A percentile compares a stretch with the other conserved stretches of the same genome.
Evolutionary conservation across 2,329 filamentous ascomycete species (phyloP).

Genomic region (Trichoderma hamatum): DNA sequence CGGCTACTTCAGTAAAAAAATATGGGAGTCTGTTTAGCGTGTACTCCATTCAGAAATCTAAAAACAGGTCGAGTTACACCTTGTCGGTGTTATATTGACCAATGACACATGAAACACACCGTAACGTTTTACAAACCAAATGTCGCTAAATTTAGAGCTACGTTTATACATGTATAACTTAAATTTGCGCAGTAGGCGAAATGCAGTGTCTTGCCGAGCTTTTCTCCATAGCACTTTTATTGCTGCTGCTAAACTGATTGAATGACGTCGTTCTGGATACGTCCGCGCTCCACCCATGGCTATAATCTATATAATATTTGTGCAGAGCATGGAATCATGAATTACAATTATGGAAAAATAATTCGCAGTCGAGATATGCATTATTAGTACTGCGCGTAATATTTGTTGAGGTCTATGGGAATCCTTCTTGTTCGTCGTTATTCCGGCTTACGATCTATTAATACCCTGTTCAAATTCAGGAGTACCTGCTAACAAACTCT

Average conservation of each 20-base stretch:
- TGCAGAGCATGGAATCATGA: background rate
- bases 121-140: conserved; percentile 1
- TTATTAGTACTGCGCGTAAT: background rate
- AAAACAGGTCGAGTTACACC: background rate
- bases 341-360: background rate
- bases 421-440: background rate
- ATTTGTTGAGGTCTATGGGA: background rate
- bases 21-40: background rate
- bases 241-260: background rate
- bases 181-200: background rate
- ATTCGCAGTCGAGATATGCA: background rate
- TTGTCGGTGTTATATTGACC: background rate
- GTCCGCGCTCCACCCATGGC: background rate
- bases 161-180: background rate
- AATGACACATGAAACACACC: conserved; percentile 19
- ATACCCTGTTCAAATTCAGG: conserved; percentile 14
- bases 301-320: background rate
- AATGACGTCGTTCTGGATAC: background rate
- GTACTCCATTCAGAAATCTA: background rate
- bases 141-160: conserved; percentile 1
- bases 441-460: background rate
- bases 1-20: background rate
- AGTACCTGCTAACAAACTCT: background rate
- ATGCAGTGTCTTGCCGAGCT: background rate
- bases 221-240: background rate